Evolutionary conservation across 2,329 filamentous ascomycete genomes (phyloP).

Genomic region (Fusarium sp.): DNA sequence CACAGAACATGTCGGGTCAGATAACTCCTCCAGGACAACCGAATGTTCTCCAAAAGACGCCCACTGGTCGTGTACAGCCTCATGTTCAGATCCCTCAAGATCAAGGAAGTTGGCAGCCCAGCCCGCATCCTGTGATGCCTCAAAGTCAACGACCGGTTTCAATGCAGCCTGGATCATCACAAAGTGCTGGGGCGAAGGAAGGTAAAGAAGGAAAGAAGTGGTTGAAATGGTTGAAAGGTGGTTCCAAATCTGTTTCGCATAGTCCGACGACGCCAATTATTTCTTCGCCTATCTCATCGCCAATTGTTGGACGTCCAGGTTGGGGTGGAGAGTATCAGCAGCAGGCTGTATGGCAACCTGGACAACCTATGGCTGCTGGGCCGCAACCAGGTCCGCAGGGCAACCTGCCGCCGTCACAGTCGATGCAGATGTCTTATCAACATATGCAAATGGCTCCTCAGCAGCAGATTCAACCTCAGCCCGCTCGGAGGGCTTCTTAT

Average conservation of each 20-base stretch:
- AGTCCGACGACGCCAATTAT: slow-evolving; percentile 33
- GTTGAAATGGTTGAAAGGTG: slow-evolving; percentile 44
- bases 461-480: background rate
- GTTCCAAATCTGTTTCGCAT: slow-evolving; percentile 35
- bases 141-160: slow-evolving; percentile 31
- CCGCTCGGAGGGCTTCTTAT: slow-evolving; percentile 9
- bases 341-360: slow-evolving; percentile 40
- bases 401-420: slow-evolving; percentile 8
- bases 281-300: slow-evolving; percentile 20
- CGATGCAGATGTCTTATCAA: background rate
- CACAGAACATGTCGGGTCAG: background rate
- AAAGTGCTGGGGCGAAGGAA: slow-evolving; percentile 39
- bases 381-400: slow-evolving; percentile 11
- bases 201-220: slow-evolving; percentile 42
- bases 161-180: slow-evolving; percentile 26
- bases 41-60: slow-evolving; percentile 1
- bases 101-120: slow-evolving; percentile 30
- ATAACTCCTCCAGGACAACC: slow-evolving; percentile 15
- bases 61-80: slow-evolving; percentile 18
- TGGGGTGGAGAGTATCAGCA: slow-evolving; percentile 41
- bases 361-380: slow-evolving; percentile 19
- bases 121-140: slow-evolving; percentile 28
- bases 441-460: background rate
- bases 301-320: slow-evolving; percentile 8
- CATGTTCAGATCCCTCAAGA: slow-evolving; percentile 36